Evolutionary conservation across 768 basidiomycete species (phyloP).

Genomic region (Lyophyllum decastes): DNA sequence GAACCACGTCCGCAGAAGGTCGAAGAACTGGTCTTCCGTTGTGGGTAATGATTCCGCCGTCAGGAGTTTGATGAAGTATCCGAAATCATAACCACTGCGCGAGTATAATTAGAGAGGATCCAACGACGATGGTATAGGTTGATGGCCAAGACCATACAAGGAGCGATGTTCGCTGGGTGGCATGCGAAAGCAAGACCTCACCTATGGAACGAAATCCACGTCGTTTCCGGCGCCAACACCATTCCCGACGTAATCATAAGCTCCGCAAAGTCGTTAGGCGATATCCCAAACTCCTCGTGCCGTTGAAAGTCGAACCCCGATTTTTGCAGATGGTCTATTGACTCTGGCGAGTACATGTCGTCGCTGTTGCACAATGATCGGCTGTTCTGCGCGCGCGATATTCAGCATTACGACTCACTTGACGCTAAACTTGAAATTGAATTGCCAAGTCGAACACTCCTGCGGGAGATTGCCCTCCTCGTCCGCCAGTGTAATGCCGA

Average conservation of each 20-base stretch:
- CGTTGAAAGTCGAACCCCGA: slow-evolving; percentile 95
- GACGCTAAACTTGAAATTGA: slow-evolving; percentile 94
- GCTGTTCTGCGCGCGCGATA: not conserved
- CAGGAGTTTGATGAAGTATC: slow-evolving; percentile 94
- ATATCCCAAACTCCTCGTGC: slow-evolving; percentile 90
- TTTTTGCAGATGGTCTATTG: slow-evolving; percentile 91
- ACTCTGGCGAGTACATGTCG: slow-evolving; percentile 99
- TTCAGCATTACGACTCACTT: slow-evolving; percentile 53
- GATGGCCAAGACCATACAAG: not conserved
- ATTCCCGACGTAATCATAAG: slow-evolving; percentile 95
- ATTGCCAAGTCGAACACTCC: slow-evolving; percentile 96
- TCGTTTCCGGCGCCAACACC: slow-evolving; percentile 85
- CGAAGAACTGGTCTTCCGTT: slow-evolving; percentile 89
- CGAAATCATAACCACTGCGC: slow-evolving; percentile 95
- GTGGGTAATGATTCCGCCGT: slow-evolving; percentile 85
- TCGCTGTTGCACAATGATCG: slow-evolving; percentile 53
- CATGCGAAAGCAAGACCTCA: not conserved
- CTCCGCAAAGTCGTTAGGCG: slow-evolving; percentile 94
- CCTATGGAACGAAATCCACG: slow-evolving; percentile 93
- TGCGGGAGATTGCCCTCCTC: slow-evolving; percentile 91
- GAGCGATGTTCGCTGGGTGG: not conserved
- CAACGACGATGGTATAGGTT: not conserved
- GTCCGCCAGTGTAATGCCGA: slow-evolving; percentile 93
- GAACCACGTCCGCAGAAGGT: slow-evolving; percentile 88
- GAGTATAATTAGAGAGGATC: slow-evolving; percentile 1